Percentiles rank a stretch among this genome's conserved stretches.
phyloP scores from a whole-genome alignment of 108 stramenopile species.

The Mediolabrus comicus region DNA sequence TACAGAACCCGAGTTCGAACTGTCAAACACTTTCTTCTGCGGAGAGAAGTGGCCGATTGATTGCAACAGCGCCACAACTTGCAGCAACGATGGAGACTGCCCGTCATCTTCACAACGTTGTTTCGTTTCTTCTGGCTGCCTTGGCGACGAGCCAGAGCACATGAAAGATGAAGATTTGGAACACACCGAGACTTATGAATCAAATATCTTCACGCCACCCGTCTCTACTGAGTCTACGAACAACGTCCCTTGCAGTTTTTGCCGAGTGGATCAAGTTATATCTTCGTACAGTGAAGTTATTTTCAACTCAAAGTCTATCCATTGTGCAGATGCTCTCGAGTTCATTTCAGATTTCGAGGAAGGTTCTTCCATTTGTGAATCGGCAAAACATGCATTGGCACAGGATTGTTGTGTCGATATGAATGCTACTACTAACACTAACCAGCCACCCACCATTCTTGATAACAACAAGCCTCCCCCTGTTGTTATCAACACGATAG shows the following conservation, averaged over 20 bases:
- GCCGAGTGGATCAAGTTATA: conserved; percentile 1
- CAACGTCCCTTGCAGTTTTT: conserved; percentile 4
- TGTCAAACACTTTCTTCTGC: conserved; percentile 7
- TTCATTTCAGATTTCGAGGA: conserved; percentile 1
- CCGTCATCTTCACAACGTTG: neutral
- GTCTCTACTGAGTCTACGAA: neutral
- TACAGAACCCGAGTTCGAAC: neutral
- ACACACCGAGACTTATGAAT: no score
- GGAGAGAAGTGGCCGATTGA: conserved; percentile 5
- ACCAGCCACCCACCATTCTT: neutral
- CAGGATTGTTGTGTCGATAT: conserved; percentile 2
- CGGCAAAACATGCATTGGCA: conserved; percentile 1
- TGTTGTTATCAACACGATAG: neutral
- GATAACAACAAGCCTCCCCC: neutral
- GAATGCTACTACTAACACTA: neutral
- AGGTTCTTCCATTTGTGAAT: neutral
- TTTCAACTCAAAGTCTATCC: conserved; percentile 4
- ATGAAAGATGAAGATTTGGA: neutral
- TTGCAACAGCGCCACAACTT: conserved; percentile 1
- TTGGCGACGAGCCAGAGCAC: neutral
- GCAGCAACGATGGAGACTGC: conserved; percentile 5
- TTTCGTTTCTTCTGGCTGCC: neutral
- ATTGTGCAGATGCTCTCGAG: conserved; percentile 10
- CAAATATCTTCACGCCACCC: no score
- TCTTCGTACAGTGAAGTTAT: neutral